Conservation (phyloP, 2,329 filamentous ascomycete species). For the Penicillium polonicum region DNA sequence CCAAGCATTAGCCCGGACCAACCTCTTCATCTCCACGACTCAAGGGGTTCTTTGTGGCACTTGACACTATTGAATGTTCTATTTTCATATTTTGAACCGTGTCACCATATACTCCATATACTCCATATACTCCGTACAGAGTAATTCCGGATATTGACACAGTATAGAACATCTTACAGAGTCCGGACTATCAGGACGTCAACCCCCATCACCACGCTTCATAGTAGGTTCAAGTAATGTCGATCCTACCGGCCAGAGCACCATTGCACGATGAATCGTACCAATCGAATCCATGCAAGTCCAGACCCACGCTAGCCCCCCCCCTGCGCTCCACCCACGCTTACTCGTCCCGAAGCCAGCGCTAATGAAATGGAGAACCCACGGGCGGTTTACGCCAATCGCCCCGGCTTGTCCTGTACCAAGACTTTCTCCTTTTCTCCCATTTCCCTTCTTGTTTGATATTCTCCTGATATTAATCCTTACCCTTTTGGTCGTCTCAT, state of each 20-base stretch:
- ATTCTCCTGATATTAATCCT: constrained; percentile 19
- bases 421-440: constrained; percentile 13
- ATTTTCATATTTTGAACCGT: constrained; percentile 3
- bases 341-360: constrained; percentile 13
- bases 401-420: constrained; percentile 7
- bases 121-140: background rate
- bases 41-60: constrained; percentile 14
- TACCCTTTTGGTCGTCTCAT: constrained; percentile 22
- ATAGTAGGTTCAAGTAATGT: constrained; percentile 15
- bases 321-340: constrained; percentile 15
- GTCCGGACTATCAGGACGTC: background rate
- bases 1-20: constrained; percentile 10
- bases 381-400: constrained; percentile 24
- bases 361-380: constrained; percentile 18
- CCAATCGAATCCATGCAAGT: constrained; percentile 20
- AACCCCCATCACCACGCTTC: constrained; percentile 1
- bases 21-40: constrained; percentile 18
- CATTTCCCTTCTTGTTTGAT: constrained; percentile 7
- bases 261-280: constrained; percentile 15
- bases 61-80: constrained; percentile 19
- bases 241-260: constrained; percentile 22
- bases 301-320: constrained; percentile 9
- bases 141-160: background rate
- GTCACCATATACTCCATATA: background rate
- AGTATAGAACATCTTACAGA: background rate